A percentile compares a stretch with the other conserved stretches of the same genome.
phyloP scores from a whole-genome alignment of 2,329 filamentous ascomycete species.

The Penicillium sp. region DNA sequence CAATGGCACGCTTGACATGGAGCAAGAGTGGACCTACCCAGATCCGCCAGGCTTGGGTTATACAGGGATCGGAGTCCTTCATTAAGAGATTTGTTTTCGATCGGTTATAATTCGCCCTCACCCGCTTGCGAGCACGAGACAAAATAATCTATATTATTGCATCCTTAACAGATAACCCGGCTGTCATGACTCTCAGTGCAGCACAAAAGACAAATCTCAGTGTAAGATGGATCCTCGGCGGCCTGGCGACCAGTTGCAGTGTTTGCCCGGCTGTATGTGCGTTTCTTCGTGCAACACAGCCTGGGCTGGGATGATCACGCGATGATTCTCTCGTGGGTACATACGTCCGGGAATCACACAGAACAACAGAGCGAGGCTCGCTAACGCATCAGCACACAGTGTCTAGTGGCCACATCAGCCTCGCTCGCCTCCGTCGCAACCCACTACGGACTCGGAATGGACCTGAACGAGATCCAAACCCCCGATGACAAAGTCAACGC shows the following conservation, averaged over 20 bases:
- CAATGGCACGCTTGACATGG: too few relatives aligned
- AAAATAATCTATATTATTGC: too few relatives aligned
- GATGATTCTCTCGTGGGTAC: conserved; percentile 4
- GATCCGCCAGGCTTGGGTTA: too few relatives aligned
- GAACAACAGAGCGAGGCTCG: neutral
- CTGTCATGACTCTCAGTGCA: neutral
- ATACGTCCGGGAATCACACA: neutral
- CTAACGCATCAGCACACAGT: neutral
- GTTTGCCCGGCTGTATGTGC: neutral
- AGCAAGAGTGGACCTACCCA: too few relatives aligned
- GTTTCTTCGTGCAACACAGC: neutral
- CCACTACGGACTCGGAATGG: conserved; percentile 5
- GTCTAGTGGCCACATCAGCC: neutral
- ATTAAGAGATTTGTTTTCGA: too few relatives aligned
- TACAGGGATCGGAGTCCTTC: too few relatives aligned
- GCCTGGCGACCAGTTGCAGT: neutral
- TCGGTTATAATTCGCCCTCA: too few relatives aligned
- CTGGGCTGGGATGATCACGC: conserved; percentile 4
- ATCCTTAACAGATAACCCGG: neutral
- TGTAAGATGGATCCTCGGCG: conserved; percentile 1
- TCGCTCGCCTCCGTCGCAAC: neutral
- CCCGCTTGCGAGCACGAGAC: too few relatives aligned
- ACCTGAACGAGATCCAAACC: neutral
- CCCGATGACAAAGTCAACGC: conserved; percentile 1
- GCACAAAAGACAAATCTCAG: conserved; percentile 1